A percentile compares a stretch with the other conserved stretches of the same genome.
phyloP scores from a whole-genome alignment of 768 basidiomycete genomes.

The Mycena chlorophos region DNA sequence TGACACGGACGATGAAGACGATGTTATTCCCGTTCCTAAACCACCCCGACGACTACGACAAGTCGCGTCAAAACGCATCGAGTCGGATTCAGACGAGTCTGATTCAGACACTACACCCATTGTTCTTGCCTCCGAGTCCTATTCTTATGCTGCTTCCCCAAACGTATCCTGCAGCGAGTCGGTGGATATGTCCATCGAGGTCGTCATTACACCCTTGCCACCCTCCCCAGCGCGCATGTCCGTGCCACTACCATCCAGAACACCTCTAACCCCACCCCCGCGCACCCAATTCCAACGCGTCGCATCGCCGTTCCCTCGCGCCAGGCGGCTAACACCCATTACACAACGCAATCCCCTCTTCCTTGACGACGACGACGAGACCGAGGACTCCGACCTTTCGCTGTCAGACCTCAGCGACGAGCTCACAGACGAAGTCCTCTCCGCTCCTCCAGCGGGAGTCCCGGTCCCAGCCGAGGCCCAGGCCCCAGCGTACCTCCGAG shows the following conservation, averaged over 20 bases:
- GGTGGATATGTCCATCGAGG: conserved; percentile 1
- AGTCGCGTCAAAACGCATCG: conserved; percentile 5
- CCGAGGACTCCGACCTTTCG: conserved; percentile 55
- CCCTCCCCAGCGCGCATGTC: neutral
- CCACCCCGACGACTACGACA: conserved; percentile 29
- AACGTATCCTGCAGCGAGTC: neutral
- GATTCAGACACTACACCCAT: conserved; percentile 3
- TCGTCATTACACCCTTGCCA: neutral
- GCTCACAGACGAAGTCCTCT: conserved; percentile 37
- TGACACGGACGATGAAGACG: conserved; percentile 19
- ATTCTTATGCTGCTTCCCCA: conserved; percentile 9
- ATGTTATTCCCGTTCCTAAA: conserved; percentile 26
- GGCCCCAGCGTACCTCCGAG: conserved; percentile 55
- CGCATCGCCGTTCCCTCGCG: conserved; percentile 40
- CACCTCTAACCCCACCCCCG: neutral
- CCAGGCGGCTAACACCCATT: conserved; percentile 72
- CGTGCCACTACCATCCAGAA: conserved; percentile 2
- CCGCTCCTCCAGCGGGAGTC: conserved; percentile 24
- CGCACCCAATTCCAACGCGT: conserved; percentile 24
- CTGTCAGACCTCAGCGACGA: conserved; percentile 44
- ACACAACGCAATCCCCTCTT: conserved; percentile 49
- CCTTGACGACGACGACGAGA: conserved; percentile 56
- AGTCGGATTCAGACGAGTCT: conserved; percentile 14
- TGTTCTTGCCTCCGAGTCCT: neutral
- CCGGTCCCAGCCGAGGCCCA: conserved; percentile 26